Evolutionary conservation across 495 filamentous ascomycete genomes (phyloP).

Genomic region (Aspergillus saccharolyticus): DNA sequence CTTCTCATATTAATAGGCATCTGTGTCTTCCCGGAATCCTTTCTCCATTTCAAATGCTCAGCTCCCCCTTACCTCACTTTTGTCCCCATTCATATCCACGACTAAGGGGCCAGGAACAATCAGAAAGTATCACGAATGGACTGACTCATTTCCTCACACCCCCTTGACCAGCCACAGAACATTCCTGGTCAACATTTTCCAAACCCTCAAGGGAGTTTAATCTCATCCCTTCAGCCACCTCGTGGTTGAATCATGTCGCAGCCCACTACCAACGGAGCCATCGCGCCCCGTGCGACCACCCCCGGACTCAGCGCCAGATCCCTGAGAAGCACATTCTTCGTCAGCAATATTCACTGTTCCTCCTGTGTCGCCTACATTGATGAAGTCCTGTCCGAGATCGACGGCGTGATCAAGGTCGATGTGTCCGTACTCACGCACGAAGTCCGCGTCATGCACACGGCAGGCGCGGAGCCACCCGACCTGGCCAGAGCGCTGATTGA

Average conservation of each 20-base stretch:
- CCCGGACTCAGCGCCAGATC: slow-evolving; percentile 1
- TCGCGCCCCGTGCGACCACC: background rate
- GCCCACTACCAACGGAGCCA: background rate
- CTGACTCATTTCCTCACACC: background rate
- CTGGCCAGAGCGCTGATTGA: slow-evolving; percentile 41
- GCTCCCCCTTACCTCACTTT: background rate
- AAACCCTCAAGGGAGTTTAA: background rate
- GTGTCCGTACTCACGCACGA: slow-evolving; percentile 43
- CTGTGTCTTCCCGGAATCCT: background rate
- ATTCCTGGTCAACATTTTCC: background rate
- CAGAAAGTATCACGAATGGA: background rate
- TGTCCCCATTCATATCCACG: background rate
- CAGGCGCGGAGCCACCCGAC: slow-evolving; percentile 22
- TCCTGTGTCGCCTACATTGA: slow-evolving; percentile 49
- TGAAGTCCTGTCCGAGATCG: slow-evolving; percentile 33
- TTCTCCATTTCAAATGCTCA: background rate
- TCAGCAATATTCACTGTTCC: slow-evolving; percentile 49
- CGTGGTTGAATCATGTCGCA: slow-evolving; percentile 11
- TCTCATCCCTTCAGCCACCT: background rate
- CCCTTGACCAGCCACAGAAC: background rate
- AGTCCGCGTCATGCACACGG: slow-evolving; percentile 38
- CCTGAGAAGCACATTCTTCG: slow-evolving; percentile 37
- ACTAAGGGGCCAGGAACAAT: background rate
- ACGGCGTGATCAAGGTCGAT: slow-evolving; percentile 33
- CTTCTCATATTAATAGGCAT: background rate